Base-by-base conservation (phyloP, 2,329 filamentous ascomycete genomes). In the Cryoendolithus antarcticus region DNA sequence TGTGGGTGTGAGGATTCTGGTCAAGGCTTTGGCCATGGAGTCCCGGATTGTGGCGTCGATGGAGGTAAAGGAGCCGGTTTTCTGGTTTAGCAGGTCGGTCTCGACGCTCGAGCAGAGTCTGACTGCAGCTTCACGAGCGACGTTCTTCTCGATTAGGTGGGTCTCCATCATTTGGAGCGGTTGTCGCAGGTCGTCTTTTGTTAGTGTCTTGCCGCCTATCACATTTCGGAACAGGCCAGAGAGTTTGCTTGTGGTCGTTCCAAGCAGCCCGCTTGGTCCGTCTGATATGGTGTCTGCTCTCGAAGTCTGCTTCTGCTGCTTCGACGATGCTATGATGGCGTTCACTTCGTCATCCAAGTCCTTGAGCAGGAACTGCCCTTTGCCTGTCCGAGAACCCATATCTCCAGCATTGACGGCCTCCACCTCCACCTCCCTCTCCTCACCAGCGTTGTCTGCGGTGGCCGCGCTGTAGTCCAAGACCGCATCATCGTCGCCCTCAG, bases 161-260 rank as follows among this genome's bases (percentile, higher is more conserved):
- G 94, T 86, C 58, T 95, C 86, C 86, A 98, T 95, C 27, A 82
- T 83, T 62, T 89, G 91, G 66, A 98, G 79, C 2, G 91, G 84
- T 60, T 93, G 93, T 45, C 86, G 82, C 13, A 98, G 72, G 55
- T 96, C 89, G 48, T 82, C 76, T 59, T 86, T 84, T 1, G 86
- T 93, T 54, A 98, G 66, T 1, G 81, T 85, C 69, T 95, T 95
- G 47, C 93, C 91, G 39, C 91, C 91, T 1, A 98, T 82, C 30
- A 98, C 82, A 57, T 95, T 96, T 49, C 86, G 78, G 68, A 98
- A 94, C 41, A 96, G 74, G 11, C 86, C 84, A 39, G 84, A 80
- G 46, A 96, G 82, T 9, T 84, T 83, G 56, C 77, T 86, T 41
- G 94, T 70, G 40, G 86, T 77, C 3, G 85, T 79, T 21, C 82